A percentile compares a stretch with the other conserved stretches of the same genome.
Evolutionary conservation across 495 filamentous ascomycete genomes (phyloP).

Genomic region (Penicillium pulvis): DNA sequence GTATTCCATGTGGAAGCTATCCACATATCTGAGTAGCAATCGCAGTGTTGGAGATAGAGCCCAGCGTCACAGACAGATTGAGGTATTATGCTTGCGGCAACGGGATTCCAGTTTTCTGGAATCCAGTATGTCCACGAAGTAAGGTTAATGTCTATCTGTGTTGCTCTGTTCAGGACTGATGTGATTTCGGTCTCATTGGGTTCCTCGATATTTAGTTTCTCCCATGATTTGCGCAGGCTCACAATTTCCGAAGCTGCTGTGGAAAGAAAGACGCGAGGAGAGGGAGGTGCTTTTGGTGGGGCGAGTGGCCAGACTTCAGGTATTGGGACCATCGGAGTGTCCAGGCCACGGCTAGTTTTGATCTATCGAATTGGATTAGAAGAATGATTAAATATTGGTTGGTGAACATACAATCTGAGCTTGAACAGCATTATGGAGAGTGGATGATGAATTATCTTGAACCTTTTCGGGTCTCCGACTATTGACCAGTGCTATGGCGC

Average conservation of each 20-base stretch:
- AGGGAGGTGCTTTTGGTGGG: conserved; percentile 14
- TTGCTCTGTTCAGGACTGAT: conserved; percentile 28
- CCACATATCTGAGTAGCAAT: conserved; percentile 63
- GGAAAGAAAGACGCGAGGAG: conserved; percentile 27
- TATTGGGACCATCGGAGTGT: conserved; percentile 27
- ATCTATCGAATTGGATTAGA: conserved; percentile 23
- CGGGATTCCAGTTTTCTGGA: conserved; percentile 34
- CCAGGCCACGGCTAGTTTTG: conserved; percentile 26
- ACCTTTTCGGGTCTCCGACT: conserved; percentile 19
- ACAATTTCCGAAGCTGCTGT: conserved; percentile 28
- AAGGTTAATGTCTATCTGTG: conserved; percentile 30
- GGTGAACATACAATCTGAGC: conserved; percentile 33
- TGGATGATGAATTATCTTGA: conserved; percentile 18
- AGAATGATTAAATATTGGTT: not conserved
- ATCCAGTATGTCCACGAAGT: conserved; percentile 32
- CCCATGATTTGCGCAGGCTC: conserved; percentile 33
- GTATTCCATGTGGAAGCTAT: conserved; percentile 63
- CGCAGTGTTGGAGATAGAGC: conserved; percentile 55
- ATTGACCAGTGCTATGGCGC: conserved; percentile 39
- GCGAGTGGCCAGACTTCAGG: conserved; percentile 33
- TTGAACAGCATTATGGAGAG: conserved; percentile 32
- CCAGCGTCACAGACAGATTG: conserved; percentile 36
- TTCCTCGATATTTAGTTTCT: conserved; percentile 7
- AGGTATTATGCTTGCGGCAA: conserved; percentile 34
- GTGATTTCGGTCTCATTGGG: conserved; percentile 16